Base-by-base conservation (phyloP, 2,329 filamentous ascomycete species). In the Cytospora chrysosperma region DNA sequence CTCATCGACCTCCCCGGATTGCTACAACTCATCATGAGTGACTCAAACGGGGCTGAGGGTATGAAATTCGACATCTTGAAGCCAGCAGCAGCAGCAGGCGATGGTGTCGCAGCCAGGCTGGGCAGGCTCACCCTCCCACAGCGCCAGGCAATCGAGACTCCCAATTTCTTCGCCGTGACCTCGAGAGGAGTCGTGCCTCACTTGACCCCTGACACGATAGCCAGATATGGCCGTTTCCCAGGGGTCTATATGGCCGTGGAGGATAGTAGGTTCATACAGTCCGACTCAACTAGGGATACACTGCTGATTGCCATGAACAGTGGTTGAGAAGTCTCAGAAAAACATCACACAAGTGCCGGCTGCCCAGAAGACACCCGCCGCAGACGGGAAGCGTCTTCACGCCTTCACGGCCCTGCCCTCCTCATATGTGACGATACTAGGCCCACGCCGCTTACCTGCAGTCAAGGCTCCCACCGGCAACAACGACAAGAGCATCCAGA, bases 121-220 rank as follows among this genome's bases (percentile, higher is more conserved):
- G 93, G 91, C 4, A 82, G 80, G 59, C 77, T 98, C 27, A 77
- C 81, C 5, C 74, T 95, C 7, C 80, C 75, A 70, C 86, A 76
- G 50, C 83, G 90, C 64, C 85, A 82, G 66, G 76, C 82, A n/a
- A 82, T 97, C 67, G 79, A 90, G 24, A 99, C 95, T 32, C 95
- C 95, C 51, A 89, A 90, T 73, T 96, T 90, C 75, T 79, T 97
- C 64, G 88, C 87, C 57, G 81, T 90, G 68, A 90, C 91, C 3
- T 97, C 95, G 37, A 85, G 95, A 71, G 95, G 95, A 26, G 86
- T 85, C 1, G 80, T 98, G 40, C 93, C 95, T 58, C 95, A 99
- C 77, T 78, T 99, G 68, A 91, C 93, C 3, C 93, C 93, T 47
- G 95, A 99, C 79, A 90, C 90, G 66, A 81, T 95, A 68, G 75